Conservation (phyloP, 1,284 basidiomycete species). For the Heterobasidion irregulare region DNA sequence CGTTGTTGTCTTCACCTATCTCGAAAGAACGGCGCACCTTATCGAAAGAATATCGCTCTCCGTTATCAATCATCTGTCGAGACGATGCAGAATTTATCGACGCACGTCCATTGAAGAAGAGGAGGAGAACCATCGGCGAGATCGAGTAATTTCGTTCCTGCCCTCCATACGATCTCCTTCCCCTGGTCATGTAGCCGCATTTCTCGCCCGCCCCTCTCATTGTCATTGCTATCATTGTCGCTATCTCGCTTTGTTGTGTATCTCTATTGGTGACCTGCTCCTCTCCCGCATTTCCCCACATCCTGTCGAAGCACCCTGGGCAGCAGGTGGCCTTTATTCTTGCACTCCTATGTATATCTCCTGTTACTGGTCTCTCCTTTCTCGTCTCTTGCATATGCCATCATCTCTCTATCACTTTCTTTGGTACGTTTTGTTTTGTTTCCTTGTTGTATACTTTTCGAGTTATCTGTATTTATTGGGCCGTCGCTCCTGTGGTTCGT, state of each 20-base stretch:
- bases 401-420: neutral
- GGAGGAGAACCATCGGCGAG: constrained; percentile 19
- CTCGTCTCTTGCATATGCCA: neutral
- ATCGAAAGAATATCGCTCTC: constrained; percentile 1
- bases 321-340: neutral
- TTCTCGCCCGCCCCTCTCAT: neutral
- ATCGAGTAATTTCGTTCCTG: constrained; percentile 6
- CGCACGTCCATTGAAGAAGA: constrained; percentile 11
- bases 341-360: neutral
- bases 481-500: neutral
- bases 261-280: constrained; percentile 1
- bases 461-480: neutral
- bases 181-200: neutral
- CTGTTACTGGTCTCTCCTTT: neutral
- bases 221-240: constrained; percentile 4
- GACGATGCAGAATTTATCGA: constrained; percentile 8
- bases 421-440: neutral
- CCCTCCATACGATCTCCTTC: neutral
- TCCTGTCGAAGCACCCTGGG: neutral
- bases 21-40: constrained; percentile 9
- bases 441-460: neutral
- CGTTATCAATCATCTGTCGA: constrained; percentile 9
- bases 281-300: neutral
- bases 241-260: constrained; percentile 6
- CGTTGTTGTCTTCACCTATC: constrained; percentile 12